These are phyloP conservation scores for Lichenothelia convexa DNA, from an alignment of 495 filamentous ascomycete species.

Conservation along the genomic window DNA sequence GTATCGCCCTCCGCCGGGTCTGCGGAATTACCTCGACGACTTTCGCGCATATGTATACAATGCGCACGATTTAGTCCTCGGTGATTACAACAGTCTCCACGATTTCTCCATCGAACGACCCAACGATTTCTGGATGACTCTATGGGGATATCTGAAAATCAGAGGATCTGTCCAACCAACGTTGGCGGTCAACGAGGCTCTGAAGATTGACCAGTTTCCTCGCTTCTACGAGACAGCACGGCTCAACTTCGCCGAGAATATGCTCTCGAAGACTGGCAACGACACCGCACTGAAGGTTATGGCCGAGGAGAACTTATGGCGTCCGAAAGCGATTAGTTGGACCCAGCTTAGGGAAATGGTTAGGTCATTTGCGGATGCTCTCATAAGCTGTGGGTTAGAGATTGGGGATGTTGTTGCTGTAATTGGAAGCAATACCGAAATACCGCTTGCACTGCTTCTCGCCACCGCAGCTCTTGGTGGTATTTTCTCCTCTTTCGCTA, in stretches of 20 bases:
- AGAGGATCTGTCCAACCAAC: too few species aligned
- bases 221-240: conserved; percentile 44
- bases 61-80: too few species aligned
- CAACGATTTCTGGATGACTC: conserved; percentile 47
- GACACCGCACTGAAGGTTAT: conserved; percentile 23
- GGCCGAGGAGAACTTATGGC: conserved; percentile 20
- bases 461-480: too few species aligned
- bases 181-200: conserved; percentile 49
- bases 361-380: conserved; percentile 37
- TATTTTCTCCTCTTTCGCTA: too few species aligned
- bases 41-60: too few species aligned
- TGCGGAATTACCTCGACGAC: too few species aligned
- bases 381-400: too few species aligned
- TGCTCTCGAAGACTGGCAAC: too few species aligned
- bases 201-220: conserved; percentile 47
- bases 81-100: conserved; percentile 48
- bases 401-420: too few species aligned
- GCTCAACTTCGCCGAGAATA: conserved; percentile 47
- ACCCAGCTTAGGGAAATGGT: conserved; percentile 36
- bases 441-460: too few species aligned
- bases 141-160: conserved; percentile 28
- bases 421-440: too few species aligned
- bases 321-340: conserved; percentile 52
- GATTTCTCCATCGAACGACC: conserved; percentile 37
- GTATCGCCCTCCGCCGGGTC: too few species aligned